Base-by-base conservation (phyloP, 2,329 filamentous ascomycete species). In the Fusarium sp. region DNA sequence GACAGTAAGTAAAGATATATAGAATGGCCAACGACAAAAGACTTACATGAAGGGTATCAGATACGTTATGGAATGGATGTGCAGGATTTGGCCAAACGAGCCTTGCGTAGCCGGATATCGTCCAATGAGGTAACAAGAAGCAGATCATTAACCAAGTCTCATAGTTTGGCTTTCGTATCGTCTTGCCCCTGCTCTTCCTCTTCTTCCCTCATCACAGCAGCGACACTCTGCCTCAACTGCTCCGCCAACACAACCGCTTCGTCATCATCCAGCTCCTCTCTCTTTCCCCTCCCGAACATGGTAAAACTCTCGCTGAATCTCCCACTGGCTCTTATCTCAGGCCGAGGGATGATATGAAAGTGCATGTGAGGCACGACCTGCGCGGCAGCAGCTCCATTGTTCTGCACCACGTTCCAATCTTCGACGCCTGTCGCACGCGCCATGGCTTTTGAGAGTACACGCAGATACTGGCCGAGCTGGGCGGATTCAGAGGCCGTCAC, bases 391-490 rank as follows among this genome's bases (percentile, higher is more conserved):
- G 90, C 90, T 17, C 95, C 93, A 73, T 97, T 98, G 77, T 98
- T 98, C 82, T 98, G 95, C 56, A 98, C 93, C 30, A 98, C 89
- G 79, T 99, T 99, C 91, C 95, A 98, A 80, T 97, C 94, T 50
- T 84, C 84, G 2, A 93, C 87, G 11, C 90, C 91, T 4, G 90
- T 92, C 1, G 89, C 88, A 51, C 83, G 84, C 32, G 89, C 86
- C 37, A 97, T 84, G 0, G 92, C 92, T 20, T 87, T 83, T 19
- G 91, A 92, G 4, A 97, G 82, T 5, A 95, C 79, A 33, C 92
- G 89, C 28, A 97, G 85, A 82, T 84, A 87, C 62, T 78, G 77
- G 73, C 92, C 89, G 56, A 96, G 84, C 73, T 91, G 89, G 56
- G 84, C 83, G 24, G 89, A 87, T 76, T 94, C 91, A 46, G 77